These are phyloP conservation scores for Xerocomus brunneocitrinus DNA, from an alignment of 768 basidiomycete species.

Conservation along the genomic window DNA sequence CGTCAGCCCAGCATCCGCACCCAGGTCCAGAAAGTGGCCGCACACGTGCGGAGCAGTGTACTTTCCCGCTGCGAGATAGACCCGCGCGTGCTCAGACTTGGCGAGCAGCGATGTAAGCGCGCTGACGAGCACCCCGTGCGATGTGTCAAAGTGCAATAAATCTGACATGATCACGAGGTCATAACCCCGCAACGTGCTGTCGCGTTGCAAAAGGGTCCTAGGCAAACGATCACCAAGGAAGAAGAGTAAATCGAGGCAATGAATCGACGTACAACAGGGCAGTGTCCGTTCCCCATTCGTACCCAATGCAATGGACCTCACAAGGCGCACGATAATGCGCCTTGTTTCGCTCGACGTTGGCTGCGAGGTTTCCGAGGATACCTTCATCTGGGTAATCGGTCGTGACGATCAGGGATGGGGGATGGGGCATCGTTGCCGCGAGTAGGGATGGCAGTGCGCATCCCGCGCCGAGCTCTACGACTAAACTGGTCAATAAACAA, in stretches of 20 bases:
- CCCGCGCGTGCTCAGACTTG: slow-evolving; percentile 36
- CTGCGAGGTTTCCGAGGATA: slow-evolving; percentile 53
- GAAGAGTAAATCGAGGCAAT: not conserved
- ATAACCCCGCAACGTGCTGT: slow-evolving; percentile 33
- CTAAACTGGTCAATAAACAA: slow-evolving; percentile 29
- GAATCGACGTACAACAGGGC: slow-evolving; percentile 42
- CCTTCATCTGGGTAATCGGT: slow-evolving; percentile 67
- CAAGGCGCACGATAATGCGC: slow-evolving; percentile 35
- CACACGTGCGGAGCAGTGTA: slow-evolving; percentile 55
- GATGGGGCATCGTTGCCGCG: slow-evolving; percentile 38
- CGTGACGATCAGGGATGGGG: slow-evolving; percentile 52
- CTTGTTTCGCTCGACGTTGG: slow-evolving; percentile 52
- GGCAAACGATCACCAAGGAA: not conserved
- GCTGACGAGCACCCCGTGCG: slow-evolving; percentile 51
- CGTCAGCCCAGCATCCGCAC: slow-evolving; percentile 36
- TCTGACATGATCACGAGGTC: slow-evolving; percentile 67
- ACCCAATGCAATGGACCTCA: slow-evolving; percentile 43
- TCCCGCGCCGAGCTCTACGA: slow-evolving; percentile 70
- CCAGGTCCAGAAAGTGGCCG: slow-evolving; percentile 46
- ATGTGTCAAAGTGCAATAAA: slow-evolving; percentile 62
- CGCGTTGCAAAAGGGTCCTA: slow-evolving; percentile 12
- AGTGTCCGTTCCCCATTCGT: slow-evolving; percentile 62
- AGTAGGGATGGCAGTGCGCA: slow-evolving; percentile 65
- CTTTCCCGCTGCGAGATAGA: slow-evolving; percentile 60
- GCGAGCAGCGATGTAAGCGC: slow-evolving; percentile 50